Conservation (phyloP, 768 basidiomycete genomes). For the Lentinula edodes region DNA sequence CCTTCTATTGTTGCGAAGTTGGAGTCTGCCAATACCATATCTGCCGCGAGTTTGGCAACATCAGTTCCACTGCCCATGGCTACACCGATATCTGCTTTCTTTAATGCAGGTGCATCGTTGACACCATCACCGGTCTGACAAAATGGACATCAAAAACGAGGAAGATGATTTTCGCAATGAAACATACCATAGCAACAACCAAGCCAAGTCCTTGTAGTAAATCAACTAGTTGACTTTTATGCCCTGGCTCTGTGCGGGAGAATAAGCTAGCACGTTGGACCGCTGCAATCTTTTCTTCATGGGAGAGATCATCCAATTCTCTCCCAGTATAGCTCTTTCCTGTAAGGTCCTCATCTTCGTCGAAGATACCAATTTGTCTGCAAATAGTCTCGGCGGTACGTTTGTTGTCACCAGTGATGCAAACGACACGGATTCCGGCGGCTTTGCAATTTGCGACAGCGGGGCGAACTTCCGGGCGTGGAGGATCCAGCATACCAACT, state of each 20-base stretch:
- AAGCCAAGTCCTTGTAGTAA: conserved; percentile 85
- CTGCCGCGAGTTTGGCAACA: conserved; percentile 95
- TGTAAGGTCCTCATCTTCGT: conserved; percentile 77
- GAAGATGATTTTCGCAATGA: background rate
- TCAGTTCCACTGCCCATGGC: conserved; percentile 99
- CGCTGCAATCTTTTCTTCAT: conserved; percentile 78
- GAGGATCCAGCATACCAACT: conserved; percentile 97
- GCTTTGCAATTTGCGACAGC: conserved; percentile 89
- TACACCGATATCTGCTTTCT: conserved; percentile 96
- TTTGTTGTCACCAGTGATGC: conserved; percentile 98
- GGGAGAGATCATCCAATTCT: conserved; percentile 78
- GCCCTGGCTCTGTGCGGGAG: conserved; percentile 88
- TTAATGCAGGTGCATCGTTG: conserved; percentile 95
- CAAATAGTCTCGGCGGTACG: conserved; percentile 97
- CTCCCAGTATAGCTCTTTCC: conserved; percentile 94
- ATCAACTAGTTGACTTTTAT: conserved; percentile 94
- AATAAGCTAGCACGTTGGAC: conserved; percentile 89
- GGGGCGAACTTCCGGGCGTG: conserved; percentile 83
- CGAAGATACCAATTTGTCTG: conserved; percentile 92
- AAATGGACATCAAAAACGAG: background rate
- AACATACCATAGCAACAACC: conserved; percentile 88
- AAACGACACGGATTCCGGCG: conserved; percentile 93
- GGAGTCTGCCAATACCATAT: conserved; percentile 96
- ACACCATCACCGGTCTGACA: conserved; percentile 91
- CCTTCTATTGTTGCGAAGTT: conserved; percentile 97